Evolutionary conservation across 2,329 filamentous ascomycete genomes (phyloP).

Genomic region (Cladorrhinum sp.): DNA sequence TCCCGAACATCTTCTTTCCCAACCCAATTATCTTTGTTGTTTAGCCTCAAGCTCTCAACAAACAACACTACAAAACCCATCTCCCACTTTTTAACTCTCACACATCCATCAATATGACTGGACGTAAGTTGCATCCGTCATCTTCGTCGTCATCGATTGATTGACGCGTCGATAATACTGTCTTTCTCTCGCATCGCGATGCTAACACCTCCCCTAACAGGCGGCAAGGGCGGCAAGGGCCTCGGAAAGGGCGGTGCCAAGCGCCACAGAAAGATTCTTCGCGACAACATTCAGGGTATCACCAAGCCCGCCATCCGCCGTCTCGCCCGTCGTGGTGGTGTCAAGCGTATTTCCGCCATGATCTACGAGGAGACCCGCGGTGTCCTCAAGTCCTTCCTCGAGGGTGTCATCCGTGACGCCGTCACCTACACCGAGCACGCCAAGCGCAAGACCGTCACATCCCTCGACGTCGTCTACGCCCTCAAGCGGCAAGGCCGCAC

Average conservation of each 20-base stretch:
- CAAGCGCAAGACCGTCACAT: conserved; percentile 77
- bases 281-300: conserved; percentile 99
- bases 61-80: conserved; percentile 33
- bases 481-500: conserved; percentile 70
- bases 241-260: conserved; percentile 98
- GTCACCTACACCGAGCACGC: conserved; percentile 78
- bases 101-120: conserved; percentile 59
- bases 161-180: neutral
- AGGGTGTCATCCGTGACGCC: conserved; percentile 72
- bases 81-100: conserved; percentile 19
- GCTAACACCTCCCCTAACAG: conserved; percentile 46
- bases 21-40: conserved; percentile 17
- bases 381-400: conserved; percentile 76
- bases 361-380: conserved; percentile 77
- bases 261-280: conserved; percentile 98
- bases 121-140: conserved; percentile 48
- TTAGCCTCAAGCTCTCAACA: conserved; percentile 31
- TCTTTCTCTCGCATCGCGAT: conserved; percentile 8
- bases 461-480: conserved; percentile 65
- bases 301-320: conserved; percentile 97
- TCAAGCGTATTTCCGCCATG: conserved; percentile 99
- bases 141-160: neutral
- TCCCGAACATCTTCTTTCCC: conserved; percentile 11
- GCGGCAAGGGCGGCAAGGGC: conserved; percentile 95
- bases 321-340: conserved; percentile 98